Conservation (phyloP, 345 rosid genomes). For the Balakata baccata region DNA sequence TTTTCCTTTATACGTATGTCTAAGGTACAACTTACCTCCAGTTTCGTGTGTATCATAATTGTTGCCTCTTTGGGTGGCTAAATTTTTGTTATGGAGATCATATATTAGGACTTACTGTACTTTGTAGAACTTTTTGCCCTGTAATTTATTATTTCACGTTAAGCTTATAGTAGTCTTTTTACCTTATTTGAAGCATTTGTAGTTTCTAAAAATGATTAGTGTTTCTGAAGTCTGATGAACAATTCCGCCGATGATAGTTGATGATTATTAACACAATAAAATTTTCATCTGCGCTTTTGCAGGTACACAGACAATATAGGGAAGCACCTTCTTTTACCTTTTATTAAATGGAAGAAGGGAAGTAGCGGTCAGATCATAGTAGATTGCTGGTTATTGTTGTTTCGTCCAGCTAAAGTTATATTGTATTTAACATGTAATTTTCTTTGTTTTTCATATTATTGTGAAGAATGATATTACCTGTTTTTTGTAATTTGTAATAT, state of each 20-base stretch:
- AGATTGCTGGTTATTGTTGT: conserved; percentile 5
- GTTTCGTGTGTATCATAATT: background rate
- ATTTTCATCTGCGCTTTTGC: conserved; percentile 4
- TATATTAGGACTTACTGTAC: too few relatives aligned
- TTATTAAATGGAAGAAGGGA: conserved; percentile 17
- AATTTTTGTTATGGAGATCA: background rate
- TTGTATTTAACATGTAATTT: background rate
- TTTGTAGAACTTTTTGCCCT: too few relatives aligned
- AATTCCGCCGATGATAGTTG: too few relatives aligned
- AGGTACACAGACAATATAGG: conserved; percentile 34
- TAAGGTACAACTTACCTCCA: background rate
- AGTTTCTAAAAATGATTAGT: background rate
- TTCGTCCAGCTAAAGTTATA: conserved; percentile 13
- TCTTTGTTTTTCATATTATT: background rate
- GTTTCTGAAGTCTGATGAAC: too few relatives aligned
- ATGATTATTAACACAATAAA: too few relatives aligned
- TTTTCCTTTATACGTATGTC: background rate
- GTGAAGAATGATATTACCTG: background rate
- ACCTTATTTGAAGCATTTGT: background rate
- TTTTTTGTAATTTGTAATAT: conserved; percentile 5
- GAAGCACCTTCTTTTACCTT: conserved; percentile 25
- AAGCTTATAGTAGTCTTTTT: background rate
- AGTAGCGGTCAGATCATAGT: conserved; percentile 20
- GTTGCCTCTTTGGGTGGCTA: background rate
- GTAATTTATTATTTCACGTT: too few relatives aligned